A percentile compares a stretch with the other conserved stretches of the same genome.
Conservation (phyloP, 2,329 filamentous ascomycete species). For the Myriosclerotinia scirpicola region DNA sequence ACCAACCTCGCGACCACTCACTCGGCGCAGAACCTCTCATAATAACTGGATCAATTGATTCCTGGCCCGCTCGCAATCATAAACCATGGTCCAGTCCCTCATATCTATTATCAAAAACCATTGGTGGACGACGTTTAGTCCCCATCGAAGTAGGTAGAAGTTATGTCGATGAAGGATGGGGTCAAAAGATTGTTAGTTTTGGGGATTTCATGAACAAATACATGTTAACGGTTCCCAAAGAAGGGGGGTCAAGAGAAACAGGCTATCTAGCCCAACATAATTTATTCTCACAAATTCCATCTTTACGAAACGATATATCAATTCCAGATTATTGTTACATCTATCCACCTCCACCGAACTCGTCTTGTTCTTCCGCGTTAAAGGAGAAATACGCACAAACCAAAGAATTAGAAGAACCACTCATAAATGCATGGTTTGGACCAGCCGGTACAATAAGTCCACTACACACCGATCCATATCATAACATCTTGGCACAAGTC, state of each 20-base stretch:
- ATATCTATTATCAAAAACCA: slow-evolving; percentile 73
- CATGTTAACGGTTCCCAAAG: slow-evolving; percentile 24
- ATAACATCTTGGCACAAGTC: slow-evolving; percentile 88
- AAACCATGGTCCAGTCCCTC: slow-evolving; percentile 69
- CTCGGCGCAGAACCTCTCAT: slow-evolving; percentile 61
- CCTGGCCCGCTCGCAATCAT: slow-evolving; percentile 75
- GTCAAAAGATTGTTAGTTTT: slow-evolving; percentile 77
- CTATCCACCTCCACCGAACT: slow-evolving; percentile 57
- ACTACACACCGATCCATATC: slow-evolving; percentile 89
- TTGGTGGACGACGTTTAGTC: slow-evolving; percentile 75
- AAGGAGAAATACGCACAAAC: slow-evolving; percentile 42
- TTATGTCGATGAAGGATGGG: slow-evolving; percentile 85
- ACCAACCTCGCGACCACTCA: slow-evolving; percentile 42
- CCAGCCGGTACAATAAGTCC: slow-evolving; percentile 86
- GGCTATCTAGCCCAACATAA: slow-evolving; percentile 93
- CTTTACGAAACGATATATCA: slow-evolving; percentile 70
- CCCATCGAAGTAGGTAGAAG: slow-evolving; percentile 84
- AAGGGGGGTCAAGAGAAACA: slow-evolving; percentile 41
- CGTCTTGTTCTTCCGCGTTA: slow-evolving; percentile 46
- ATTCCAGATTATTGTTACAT: slow-evolving; percentile 86
- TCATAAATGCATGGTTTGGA: slow-evolving; percentile 91
- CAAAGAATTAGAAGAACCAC: slow-evolving; percentile 55
- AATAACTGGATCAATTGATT: slow-evolving; percentile 61
- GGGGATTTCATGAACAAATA: slow-evolving; percentile 60
- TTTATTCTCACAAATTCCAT: slow-evolving; percentile 78